phyloP scores from a whole-genome alignment of 2,329 filamentous ascomycete species.

The Aspergillus flavus region DNA sequence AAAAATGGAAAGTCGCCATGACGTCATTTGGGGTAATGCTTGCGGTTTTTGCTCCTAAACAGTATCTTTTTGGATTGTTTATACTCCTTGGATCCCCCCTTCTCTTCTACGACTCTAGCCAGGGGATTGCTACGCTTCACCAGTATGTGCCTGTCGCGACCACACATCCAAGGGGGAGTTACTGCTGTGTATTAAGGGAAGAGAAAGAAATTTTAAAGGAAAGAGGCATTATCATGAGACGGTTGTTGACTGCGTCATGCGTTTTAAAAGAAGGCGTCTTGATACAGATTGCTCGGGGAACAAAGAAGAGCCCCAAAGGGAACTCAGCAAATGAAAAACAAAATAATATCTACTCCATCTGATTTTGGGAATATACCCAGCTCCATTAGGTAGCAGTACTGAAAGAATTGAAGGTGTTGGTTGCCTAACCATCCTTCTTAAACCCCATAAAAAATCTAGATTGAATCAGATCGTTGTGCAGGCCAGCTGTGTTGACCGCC shows the following conservation, averaged over 20 bases:
- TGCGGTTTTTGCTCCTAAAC: no score
- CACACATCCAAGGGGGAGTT: background rate
- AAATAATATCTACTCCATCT: background rate
- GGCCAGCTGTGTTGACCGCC: constrained; percentile 15
- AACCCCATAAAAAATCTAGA: constrained; percentile 8
- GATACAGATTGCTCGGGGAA: background rate
- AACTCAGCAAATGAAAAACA: background rate
- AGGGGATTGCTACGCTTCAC: background rate
- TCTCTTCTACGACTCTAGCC: background rate
- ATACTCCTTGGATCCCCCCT: background rate
- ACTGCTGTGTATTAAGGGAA: background rate
- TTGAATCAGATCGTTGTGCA: background rate
- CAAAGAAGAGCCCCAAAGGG: background rate
- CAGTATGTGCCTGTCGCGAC: background rate
- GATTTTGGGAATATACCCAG: background rate
- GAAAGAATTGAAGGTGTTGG: background rate
- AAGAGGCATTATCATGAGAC: background rate
- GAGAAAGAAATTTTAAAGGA: background rate
- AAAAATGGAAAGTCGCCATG: background rate
- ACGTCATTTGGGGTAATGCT: constrained; percentile 3
- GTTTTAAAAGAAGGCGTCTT: background rate
- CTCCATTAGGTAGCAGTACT: background rate
- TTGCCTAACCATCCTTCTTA: constrained; percentile 4
- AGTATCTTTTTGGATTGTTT: no score
- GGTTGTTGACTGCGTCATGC: background rate